Base-by-base conservation (phyloP, 805 yeast genomes). In the Maudiozyma serrabonitensis region DNA sequence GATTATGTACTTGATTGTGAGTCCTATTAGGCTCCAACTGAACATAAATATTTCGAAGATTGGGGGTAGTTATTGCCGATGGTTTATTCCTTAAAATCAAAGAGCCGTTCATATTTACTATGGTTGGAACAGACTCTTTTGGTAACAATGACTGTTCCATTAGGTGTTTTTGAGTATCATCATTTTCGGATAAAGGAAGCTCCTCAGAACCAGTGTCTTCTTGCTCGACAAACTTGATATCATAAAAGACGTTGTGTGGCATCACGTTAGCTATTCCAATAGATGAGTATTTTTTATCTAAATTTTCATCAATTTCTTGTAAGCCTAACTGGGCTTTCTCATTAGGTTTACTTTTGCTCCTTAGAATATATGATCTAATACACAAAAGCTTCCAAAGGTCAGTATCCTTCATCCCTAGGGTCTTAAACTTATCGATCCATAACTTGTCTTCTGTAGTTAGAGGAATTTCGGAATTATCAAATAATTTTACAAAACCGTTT, bases 301-400 rank as follows among this genome's bases (percentile, higher is more conserved):
- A n/a, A 63, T 53, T 19, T 60, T 64, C 41, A 58, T 54, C 26
- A 47, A 53, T 26, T 51, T 58, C 31, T 48, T 8, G 18, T 6
- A 45, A 16, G 5, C 31, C 21, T 46, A 43, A 41, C 41, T 56
- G 46, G 45, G 56, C 46, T 38, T 51, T 57, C 4, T 79, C 73
- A 47, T 74, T 58, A 9, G 62, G 54, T 41, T 72, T 52, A 45
- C 75, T 70, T 1, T 85, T 76, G 4, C 80, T 78, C 45, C 81
- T 78, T 51, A 68, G 73, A 8, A 90, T 75, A 56, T 87, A 85
- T 28, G 82, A 82, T 49, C 90, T 73, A 49, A 88, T 64, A 3
- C 78, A 78, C 15, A 82, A 81, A 12, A 91, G 67, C 63, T 90
- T 91, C 97, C 97, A 91, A 25, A 87, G 57, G 43, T 88, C 95